Evolutionary conservation across 352 stramenopile species (phyloP).

Genomic region (Pythium scleroteichum): DNA sequence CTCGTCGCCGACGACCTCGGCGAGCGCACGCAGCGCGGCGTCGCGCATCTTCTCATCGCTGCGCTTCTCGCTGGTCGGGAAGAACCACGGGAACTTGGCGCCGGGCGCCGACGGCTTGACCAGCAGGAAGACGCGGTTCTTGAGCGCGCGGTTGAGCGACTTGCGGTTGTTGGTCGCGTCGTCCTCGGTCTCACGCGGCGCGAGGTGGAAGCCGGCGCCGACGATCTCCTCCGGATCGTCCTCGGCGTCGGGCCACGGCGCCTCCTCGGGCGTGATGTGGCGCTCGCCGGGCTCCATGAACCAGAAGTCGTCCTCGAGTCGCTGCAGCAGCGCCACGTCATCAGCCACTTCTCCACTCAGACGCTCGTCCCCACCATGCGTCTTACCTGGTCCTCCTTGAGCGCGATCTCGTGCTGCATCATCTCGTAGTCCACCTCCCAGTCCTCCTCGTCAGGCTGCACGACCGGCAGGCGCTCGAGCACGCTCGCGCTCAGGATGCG

Average conservation of each 20-base stretch:
- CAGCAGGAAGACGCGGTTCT: slow-evolving; percentile 77
- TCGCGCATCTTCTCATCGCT: slow-evolving; percentile 80
- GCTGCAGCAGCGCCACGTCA: slow-evolving; percentile 27
- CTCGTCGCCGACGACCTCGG: slow-evolving; percentile 42
- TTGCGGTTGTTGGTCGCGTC: slow-evolving; percentile 81
- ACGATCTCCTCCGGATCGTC: slow-evolving; percentile 71
- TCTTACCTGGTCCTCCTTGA: slow-evolving; percentile 72
- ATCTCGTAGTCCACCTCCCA: slow-evolving; percentile 77
- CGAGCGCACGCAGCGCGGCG: slow-evolving; percentile 64
- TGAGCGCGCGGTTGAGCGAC: slow-evolving; percentile 82
- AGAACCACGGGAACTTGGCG: slow-evolving; percentile 78
- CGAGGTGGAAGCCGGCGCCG: slow-evolving; percentile 73
- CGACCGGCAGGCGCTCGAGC: slow-evolving; percentile 70
- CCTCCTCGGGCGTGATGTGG: slow-evolving; percentile 79
- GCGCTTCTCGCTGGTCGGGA: slow-evolving; percentile 64
- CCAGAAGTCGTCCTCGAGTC: slow-evolving; percentile 83
- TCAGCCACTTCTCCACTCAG: slow-evolving; percentile 2
- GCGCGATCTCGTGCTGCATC: slow-evolving; percentile 75
- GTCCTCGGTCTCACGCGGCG: slow-evolving; percentile 78
- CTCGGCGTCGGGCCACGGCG: slow-evolving; percentile 55
- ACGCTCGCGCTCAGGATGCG: slow-evolving; percentile 70
- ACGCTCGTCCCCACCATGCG: slow-evolving; percentile 1
- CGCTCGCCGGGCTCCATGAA: slow-evolving; percentile 76
- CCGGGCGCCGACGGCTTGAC: slow-evolving; percentile 51
- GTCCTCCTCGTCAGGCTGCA: slow-evolving; percentile 72